Conservation (phyloP, 2,329 filamentous ascomycete genomes). For the Sphaerulina populicola region DNA sequence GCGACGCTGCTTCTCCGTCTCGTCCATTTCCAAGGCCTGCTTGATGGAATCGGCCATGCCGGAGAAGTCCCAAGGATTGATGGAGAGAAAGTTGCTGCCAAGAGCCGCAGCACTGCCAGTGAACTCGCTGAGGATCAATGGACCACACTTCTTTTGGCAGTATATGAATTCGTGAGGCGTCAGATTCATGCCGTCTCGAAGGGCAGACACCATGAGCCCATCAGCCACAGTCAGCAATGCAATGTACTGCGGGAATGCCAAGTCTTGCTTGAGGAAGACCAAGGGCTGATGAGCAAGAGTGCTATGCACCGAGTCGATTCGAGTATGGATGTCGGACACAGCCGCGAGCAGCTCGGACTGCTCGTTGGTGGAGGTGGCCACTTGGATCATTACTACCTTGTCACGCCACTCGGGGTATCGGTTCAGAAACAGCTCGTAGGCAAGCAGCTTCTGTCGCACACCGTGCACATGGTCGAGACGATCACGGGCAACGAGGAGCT, state of each 20-base stretch:
- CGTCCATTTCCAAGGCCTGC: conserved; percentile 68
- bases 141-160: conserved; percentile 85
- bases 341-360: conserved; percentile 79
- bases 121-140: conserved; percentile 88
- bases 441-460: conserved; percentile 84
- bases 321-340: conserved; percentile 86
- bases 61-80: conserved; percentile 91
- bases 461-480: conserved; percentile 90
- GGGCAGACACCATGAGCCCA: conserved; percentile 84
- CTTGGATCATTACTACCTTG: conserved; percentile 82
- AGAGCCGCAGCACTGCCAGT: conserved; percentile 87
- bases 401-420: conserved; percentile 85
- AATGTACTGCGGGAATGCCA: conserved; percentile 87
- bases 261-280: conserved; percentile 90
- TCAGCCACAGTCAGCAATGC: conserved; percentile 83
- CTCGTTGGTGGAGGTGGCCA: conserved; percentile 82
- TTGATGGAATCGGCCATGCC: conserved; percentile 75
- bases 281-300: conserved; percentile 87
- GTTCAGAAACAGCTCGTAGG: conserved; percentile 89
- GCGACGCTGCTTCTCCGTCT: conserved; percentile 62
- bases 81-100: conserved; percentile 66
- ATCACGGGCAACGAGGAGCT: conserved; percentile 83
- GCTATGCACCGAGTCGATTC: conserved; percentile 85
- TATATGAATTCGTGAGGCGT: conserved; percentile 91
- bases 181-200: conserved; percentile 95